These are phyloP conservation scores for Mitragyna speciosa DNA, from an alignment of 257 asterid genomes.

Conservation along the genomic window DNA sequence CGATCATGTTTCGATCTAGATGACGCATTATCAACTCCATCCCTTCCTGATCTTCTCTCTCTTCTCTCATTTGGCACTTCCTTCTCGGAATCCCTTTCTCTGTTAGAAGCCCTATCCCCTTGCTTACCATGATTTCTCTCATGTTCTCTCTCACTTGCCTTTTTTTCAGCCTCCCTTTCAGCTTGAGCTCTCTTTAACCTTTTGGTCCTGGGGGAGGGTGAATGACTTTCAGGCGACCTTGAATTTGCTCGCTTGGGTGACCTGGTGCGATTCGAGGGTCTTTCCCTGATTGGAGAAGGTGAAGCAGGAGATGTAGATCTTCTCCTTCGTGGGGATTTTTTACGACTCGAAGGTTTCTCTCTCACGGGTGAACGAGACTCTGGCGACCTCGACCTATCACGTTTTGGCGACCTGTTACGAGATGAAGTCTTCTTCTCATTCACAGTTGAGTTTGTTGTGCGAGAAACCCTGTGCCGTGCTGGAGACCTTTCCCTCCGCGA, in stretches of 20 bases:
- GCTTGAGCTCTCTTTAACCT: constrained; percentile 62
- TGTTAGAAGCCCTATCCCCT: constrained; percentile 42
- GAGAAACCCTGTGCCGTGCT: constrained; percentile 49
- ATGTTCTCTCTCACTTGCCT: constrained; percentile 43
- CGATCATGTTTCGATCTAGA: constrained; percentile 50
- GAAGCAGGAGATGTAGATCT: constrained; percentile 49
- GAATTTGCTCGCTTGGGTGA: constrained; percentile 44
- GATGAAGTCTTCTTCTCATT: constrained; percentile 42
- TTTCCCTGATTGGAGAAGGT: constrained; percentile 41
- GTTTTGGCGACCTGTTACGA: constrained; percentile 50
- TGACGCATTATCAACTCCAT: constrained; percentile 50
- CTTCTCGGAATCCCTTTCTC: constrained; percentile 52
- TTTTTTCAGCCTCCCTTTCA: constrained; percentile 52
- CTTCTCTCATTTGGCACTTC: constrained; percentile 41
- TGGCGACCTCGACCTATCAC: constrained; percentile 48
- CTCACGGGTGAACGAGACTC: constrained; percentile 49
- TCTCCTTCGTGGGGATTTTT: constrained; percentile 47
- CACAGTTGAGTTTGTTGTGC: constrained; percentile 36
- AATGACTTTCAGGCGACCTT: constrained; percentile 44
- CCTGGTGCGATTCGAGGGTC: constrained; percentile 40
- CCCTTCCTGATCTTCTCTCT: constrained; percentile 58
- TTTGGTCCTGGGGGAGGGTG: constrained; percentile 74
- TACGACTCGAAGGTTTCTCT: constrained; percentile 43
- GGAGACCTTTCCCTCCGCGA: constrained; percentile 66
- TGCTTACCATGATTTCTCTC: constrained; percentile 47